A percentile compares a stretch with the other conserved stretches of the same genome.
phyloP scores from a whole-genome alignment of 306 rosid genomes.

The Macrotyloma uniflorum region DNA sequence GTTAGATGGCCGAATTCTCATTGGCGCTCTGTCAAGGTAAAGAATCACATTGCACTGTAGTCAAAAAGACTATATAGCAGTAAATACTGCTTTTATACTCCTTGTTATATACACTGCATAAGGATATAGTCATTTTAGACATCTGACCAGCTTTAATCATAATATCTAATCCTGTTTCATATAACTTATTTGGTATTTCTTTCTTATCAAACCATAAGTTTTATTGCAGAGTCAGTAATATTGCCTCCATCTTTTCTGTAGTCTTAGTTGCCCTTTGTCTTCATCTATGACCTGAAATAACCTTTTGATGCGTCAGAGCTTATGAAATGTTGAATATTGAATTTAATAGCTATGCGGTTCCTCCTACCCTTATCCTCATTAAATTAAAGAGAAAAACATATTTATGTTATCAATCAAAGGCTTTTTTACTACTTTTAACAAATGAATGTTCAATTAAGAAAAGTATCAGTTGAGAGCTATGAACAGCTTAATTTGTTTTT shows the following conservation, averaged over 20 bases:
- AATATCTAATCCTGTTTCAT: background rate
- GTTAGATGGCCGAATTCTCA: constrained; percentile 92
- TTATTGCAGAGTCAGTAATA: background rate
- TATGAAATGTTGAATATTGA: background rate
- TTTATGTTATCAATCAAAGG: background rate
- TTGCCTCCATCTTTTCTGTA: background rate
- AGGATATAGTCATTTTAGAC: background rate
- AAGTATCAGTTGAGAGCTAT: background rate
- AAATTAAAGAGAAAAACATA: background rate
- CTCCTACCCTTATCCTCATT: background rate
- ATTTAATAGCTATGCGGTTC: background rate
- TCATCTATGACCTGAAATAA: constrained; percentile 3
- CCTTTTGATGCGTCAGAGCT: background rate
- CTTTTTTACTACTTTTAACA: background rate
- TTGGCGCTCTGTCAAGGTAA: constrained; percentile 95
- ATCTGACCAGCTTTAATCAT: background rate
- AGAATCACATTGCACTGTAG: background rate
- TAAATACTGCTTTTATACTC: background rate
- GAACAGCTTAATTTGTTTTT: background rate
- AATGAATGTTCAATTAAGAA: constrained; percentile 4
- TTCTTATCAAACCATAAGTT: background rate
- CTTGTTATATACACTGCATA: background rate
- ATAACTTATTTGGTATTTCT: background rate
- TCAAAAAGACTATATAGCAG: background rate
- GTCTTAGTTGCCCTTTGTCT: background rate